phyloP scores from a whole-genome alignment of 495 filamentous ascomycete species.

The Hypoxylon cercidicola region DNA sequence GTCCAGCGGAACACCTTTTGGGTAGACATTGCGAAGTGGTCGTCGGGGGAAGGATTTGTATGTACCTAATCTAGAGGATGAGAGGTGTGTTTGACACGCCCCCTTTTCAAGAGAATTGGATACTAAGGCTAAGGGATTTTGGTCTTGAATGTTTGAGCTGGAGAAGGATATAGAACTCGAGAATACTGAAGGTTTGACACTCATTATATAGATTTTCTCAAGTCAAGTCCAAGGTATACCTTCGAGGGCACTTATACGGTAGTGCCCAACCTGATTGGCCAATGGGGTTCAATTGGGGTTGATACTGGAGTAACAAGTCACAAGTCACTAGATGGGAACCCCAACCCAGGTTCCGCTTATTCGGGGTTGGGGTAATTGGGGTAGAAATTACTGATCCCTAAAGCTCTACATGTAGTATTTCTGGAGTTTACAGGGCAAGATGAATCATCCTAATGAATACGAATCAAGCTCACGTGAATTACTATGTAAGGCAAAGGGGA shows the following conservation, averaged over 20 bases:
- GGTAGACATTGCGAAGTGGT: slow-evolving; percentile 6
- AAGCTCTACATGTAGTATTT: too few species aligned
- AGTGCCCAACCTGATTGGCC: neutral
- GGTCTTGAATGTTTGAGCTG: neutral
- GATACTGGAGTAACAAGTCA: slow-evolving; percentile 5
- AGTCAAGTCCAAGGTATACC: neutral
- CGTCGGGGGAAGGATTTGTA: neutral
- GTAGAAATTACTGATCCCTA: slow-evolving; percentile 4
- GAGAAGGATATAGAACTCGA: neutral
- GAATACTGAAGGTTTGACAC: neutral
- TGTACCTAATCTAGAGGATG: neutral
- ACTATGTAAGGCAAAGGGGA: too few species aligned
- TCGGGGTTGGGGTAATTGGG: slow-evolving; percentile 10
- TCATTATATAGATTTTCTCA: neutral
- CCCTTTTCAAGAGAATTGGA: neutral
- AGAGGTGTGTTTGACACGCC: neutral
- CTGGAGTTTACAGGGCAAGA: too few species aligned
- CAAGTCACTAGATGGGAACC: neutral
- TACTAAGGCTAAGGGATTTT: neutral
- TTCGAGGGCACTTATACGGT: neutral
- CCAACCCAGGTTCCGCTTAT: neutral
- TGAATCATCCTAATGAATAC: too few species aligned
- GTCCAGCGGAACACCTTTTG: slow-evolving; percentile 13
- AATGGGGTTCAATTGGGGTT: neutral
- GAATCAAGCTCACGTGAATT: too few species aligned